These are phyloP conservation scores for Coriolopsis trogii DNA, from an alignment of 1,284 basidiomycete species.

Conservation along the genomic window DNA sequence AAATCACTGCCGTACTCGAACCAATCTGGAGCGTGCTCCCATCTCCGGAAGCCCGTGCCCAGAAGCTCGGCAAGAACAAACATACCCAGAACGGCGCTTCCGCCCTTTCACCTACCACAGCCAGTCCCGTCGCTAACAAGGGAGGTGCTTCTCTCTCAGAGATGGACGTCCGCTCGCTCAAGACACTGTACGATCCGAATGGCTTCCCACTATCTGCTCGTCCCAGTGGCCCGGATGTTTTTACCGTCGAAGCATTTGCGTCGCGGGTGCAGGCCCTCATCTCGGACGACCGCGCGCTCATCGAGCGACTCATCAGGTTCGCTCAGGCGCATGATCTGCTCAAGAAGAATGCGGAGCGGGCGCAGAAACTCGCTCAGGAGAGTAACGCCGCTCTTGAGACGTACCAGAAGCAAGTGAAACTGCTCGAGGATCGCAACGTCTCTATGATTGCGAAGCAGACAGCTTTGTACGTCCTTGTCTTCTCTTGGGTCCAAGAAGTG, in stretches of 20 bases:
- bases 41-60: constrained; percentile 73
- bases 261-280: constrained; percentile 78
- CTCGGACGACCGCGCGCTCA: constrained; percentile 78
- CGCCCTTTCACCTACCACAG: constrained; percentile 36
- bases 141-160: constrained; percentile 65
- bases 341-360: constrained; percentile 88
- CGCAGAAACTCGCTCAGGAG: constrained; percentile 86
- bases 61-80: constrained; percentile 57
- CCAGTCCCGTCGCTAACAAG: constrained; percentile 39
- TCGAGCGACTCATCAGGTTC: constrained; percentile 81
- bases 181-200: constrained; percentile 63
- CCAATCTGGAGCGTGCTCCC: constrained; percentile 83
- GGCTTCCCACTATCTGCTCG: constrained; percentile 39
- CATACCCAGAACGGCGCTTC: constrained; percentile 36
- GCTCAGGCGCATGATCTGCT: constrained; percentile 86
- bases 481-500: not conserved
- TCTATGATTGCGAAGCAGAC: constrained; percentile 52
- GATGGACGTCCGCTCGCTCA: constrained; percentile 78
- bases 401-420: constrained; percentile 84
- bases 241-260: constrained; percentile 75
- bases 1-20: constrained; percentile 64
- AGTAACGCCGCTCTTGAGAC: constrained; percentile 78
- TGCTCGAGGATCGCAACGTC: constrained; percentile 75
- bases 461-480: constrained; percentile 51
- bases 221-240: constrained; percentile 34